A percentile compares a stretch with the other conserved stretches of the same genome.
Conservation (phyloP, 2,329 filamentous ascomycete genomes). For the Hansfordia pulvinata region DNA sequence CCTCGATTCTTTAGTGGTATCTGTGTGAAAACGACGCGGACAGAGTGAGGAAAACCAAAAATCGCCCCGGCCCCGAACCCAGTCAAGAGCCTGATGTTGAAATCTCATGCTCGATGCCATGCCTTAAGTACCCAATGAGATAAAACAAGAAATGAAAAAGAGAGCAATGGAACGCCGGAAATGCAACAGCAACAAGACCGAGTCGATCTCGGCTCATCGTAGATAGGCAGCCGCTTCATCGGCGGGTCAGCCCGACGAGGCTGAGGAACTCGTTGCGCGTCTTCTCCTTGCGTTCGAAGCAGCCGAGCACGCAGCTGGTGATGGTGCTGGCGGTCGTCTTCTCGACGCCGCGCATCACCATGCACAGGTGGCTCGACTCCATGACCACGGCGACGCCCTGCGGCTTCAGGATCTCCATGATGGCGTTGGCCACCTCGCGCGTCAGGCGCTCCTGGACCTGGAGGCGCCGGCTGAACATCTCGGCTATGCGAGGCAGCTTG, state of each 20-base stretch:
- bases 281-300: slow-evolving; percentile 85
- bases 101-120: slow-evolving; percentile 4
- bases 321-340: slow-evolving; percentile 81
- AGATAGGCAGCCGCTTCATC: slow-evolving; percentile 6
- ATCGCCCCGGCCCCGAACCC: too few relatives aligned
- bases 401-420: slow-evolving; percentile 85
- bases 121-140: slow-evolving; percentile 1
- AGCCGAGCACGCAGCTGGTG: slow-evolving; percentile 94
- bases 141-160: slow-evolving; percentile 1
- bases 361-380: slow-evolving; percentile 92
- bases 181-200: too few relatives aligned
- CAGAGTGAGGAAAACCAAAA: too few relatives aligned
- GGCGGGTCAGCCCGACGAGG: slow-evolving; percentile 49
- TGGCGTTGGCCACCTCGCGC: slow-evolving; percentile 86
- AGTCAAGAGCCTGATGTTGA: slow-evolving; percentile 5
- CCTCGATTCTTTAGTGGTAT: too few relatives aligned
- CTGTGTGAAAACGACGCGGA: too few relatives aligned
- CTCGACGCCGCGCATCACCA: slow-evolving; percentile 98
- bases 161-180: too few relatives aligned
- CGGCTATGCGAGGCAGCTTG: slow-evolving; percentile 87
- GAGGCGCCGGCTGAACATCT: slow-evolving; percentile 87
- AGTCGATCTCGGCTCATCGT: not conserved
- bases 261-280: slow-evolving; percentile 93
- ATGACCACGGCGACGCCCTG: slow-evolving; percentile 95
- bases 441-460: slow-evolving; percentile 96